Evolutionary conservation across 2,329 filamentous ascomycete genomes (phyloP).

Genomic region (Nannizziopsis arthrosporioides): DNA sequence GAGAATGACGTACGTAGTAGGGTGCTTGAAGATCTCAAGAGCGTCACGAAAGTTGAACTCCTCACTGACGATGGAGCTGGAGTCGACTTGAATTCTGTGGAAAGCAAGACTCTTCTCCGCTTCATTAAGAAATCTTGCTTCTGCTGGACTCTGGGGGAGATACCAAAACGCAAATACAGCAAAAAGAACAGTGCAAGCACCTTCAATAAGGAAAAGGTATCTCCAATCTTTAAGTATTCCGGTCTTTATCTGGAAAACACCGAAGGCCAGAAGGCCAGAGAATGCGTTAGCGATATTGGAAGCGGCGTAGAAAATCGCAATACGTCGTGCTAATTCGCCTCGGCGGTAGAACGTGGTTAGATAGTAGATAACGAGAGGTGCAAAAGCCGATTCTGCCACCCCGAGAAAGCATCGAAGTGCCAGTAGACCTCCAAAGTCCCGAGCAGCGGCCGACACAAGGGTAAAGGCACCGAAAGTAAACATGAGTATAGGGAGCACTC

Average conservation of each 20-base stretch:
- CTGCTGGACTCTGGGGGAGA: constrained; percentile 52
- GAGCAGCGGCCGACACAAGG: constrained; percentile 44
- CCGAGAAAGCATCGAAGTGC: constrained; percentile 59
- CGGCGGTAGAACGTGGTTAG: constrained; percentile 57
- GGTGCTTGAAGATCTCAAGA: constrained; percentile 43
- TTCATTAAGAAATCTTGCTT: constrained; percentile 53
- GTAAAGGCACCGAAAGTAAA: constrained; percentile 55
- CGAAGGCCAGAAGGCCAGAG: constrained; percentile 48
- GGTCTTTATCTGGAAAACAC: constrained; percentile 47
- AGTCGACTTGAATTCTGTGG: constrained; percentile 64
- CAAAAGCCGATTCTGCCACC: constrained; percentile 57
- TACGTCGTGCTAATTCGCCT: constrained; percentile 56
- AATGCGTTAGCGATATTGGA: constrained; percentile 62
- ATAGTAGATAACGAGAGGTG: constrained; percentile 57
- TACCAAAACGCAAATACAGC: constrained; percentile 57
- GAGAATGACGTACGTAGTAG: constrained; percentile 44
- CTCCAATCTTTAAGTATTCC: constrained; percentile 41
- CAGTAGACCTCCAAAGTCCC: constrained; percentile 55
- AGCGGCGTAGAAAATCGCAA: constrained; percentile 65
- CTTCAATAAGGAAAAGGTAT: constrained; percentile 48
- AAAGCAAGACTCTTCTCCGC: constrained; percentile 58
- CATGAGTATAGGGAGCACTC: constrained; percentile 57
- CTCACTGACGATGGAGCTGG: constrained; percentile 50
- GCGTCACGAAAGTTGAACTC: constrained; percentile 43
- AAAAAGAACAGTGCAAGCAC: constrained; percentile 48